Evolutionary conservation across 208 protist genomes (phyloP).

Genomic region (Acanthamoeba divionensis): DNA sequence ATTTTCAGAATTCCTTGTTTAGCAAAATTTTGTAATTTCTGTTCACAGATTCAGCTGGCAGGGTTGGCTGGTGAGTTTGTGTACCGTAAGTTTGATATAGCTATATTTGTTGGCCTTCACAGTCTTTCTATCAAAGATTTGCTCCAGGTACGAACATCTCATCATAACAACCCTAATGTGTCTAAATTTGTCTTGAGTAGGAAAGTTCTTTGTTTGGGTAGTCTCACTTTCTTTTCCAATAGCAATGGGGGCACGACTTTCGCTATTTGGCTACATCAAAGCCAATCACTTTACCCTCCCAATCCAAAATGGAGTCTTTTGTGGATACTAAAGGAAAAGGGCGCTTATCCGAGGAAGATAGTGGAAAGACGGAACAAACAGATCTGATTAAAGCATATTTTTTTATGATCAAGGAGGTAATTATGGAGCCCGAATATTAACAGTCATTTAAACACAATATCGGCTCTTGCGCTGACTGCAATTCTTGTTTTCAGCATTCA

Average conservation of each 20-base stretch:
- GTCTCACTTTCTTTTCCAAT: neutral
- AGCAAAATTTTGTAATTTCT: neutral
- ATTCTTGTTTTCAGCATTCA: neutral
- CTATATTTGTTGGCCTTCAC: slow-evolving; percentile 9
- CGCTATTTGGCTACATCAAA: slow-evolving; percentile 2
- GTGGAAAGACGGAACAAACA: neutral
- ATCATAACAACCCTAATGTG: too few relatives aligned
- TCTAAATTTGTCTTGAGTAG: too few relatives aligned
- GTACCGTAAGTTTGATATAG: slow-evolving; percentile 43
- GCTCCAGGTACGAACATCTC: neutral
- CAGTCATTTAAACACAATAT: neutral
- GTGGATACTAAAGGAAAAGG: neutral
- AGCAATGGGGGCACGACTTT: slow-evolving; percentile 24
- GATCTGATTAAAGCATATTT: slow-evolving; percentile 42
- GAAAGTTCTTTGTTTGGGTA: neutral
- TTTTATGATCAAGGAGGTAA: slow-evolving; percentile 50
- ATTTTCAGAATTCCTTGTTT: neutral
- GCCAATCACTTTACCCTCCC: neutral
- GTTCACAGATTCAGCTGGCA: neutral
- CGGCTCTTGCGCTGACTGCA: neutral
- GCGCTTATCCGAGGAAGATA: neutral
- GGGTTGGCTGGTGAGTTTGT: slow-evolving; percentile 15
- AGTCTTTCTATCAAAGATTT: slow-evolving; percentile 18
- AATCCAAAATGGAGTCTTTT: neutral
- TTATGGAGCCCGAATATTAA: neutral